phyloP scores from a whole-genome alignment of 371 early-diverging fungal genomes.

The Batkoa obscura region DNA sequence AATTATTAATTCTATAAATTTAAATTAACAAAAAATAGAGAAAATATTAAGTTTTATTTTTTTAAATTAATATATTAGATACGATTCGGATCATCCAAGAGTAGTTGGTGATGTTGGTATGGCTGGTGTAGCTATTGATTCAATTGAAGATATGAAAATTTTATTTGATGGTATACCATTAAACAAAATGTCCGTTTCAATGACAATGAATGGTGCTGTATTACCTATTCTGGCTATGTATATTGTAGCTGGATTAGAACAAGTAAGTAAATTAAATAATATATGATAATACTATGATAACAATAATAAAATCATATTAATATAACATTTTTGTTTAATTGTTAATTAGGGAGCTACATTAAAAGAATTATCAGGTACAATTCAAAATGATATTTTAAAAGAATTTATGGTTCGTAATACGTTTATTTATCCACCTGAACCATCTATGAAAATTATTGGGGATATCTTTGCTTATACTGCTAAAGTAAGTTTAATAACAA shows the following conservation, averaged over 20 bases:
- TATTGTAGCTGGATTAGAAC: constrained; percentile 69
- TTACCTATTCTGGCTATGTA: constrained; percentile 73
- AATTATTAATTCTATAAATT: constrained; percentile 3
- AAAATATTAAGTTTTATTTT: background rate
- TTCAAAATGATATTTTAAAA: constrained; percentile 77
- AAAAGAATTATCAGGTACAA: constrained; percentile 58
- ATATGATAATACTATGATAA: background rate
- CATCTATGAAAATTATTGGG: constrained; percentile 65
- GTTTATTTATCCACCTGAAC: constrained; percentile 71
- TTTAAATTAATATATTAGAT: constrained; percentile 14
- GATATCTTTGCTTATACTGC: constrained; percentile 72
- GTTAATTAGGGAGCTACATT: constrained; percentile 34
- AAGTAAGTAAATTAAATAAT: constrained; percentile 17
- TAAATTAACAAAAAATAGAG: background rate
- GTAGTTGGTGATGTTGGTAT: constrained; percentile 77
- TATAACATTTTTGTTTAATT: background rate
- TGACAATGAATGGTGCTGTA: constrained; percentile 87
- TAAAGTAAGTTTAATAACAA: constrained; percentile 13
- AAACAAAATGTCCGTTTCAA: constrained; percentile 68
- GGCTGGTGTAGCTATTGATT: constrained; percentile 82
- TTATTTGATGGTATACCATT: constrained; percentile 69
- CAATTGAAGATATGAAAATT: constrained; percentile 78
- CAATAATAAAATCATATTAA: background rate
- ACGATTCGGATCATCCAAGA: constrained; percentile 71
- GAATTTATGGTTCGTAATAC: constrained; percentile 86